Evolutionary conservation across 306 rosid species (phyloP).

Genomic region (Comarum palustre): DNA sequence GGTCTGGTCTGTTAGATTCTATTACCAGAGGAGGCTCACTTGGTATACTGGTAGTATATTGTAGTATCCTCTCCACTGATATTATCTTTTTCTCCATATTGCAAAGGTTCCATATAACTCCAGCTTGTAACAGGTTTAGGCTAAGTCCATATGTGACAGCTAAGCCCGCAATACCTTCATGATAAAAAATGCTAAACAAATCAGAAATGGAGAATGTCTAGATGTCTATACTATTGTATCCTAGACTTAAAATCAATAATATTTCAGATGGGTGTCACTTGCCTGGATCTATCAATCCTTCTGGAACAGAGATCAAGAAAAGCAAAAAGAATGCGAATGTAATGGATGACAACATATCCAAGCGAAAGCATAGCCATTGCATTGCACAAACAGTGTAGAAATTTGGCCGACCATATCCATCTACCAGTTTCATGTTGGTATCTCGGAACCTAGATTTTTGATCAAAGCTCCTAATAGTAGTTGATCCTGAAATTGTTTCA

Average conservation of each 20-base stretch:
- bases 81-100: slow-evolving; percentile 71
- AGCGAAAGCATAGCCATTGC: slow-evolving; percentile 63
- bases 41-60: slow-evolving; percentile 56
- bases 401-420: slow-evolving; percentile 53
- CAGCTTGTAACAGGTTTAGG: slow-evolving; percentile 50
- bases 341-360: slow-evolving; percentile 53
- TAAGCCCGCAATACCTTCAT: slow-evolving; percentile 73
- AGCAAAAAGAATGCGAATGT: slow-evolving; percentile 53
- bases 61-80: slow-evolving; percentile 83
- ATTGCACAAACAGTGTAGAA: slow-evolving; percentile 49
- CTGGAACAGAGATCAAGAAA: slow-evolving; percentile 58
- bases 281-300: slow-evolving; percentile 58
- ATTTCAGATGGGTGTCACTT: slow-evolving; percentile 4
- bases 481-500: slow-evolving; percentile 73
- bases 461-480: slow-evolving; percentile 74
- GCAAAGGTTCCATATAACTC: slow-evolving; percentile 53
- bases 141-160: slow-evolving; percentile 79
- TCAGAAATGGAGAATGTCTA: background rate
- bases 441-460: slow-evolving; percentile 61
- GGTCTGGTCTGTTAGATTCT: slow-evolving; percentile 53
- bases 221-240: background rate
- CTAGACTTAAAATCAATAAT: background rate
- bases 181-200: background rate
- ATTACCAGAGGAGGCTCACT: slow-evolving; percentile 76
- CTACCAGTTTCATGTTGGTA: slow-evolving; percentile 51